Base-by-base conservation (phyloP, 192 early-diverging fungal species). In the Coemansia sp. region DNA sequence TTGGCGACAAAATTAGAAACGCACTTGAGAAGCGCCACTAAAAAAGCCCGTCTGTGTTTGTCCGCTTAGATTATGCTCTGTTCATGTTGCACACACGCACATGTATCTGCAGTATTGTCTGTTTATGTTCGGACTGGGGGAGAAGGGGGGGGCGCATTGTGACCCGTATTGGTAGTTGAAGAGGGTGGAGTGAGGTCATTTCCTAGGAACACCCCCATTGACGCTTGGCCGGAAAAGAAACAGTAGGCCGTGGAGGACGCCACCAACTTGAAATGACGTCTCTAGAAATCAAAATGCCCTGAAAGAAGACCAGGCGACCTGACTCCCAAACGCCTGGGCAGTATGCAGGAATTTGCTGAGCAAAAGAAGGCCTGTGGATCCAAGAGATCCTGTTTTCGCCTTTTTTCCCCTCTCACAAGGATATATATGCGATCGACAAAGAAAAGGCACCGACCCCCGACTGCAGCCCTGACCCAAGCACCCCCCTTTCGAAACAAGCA, bases 81-180 rank as follows among this genome's bases (percentile, higher is more conserved):
- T 53, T 53, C 51, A 53, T 29, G 24, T 53, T 24, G 51, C 51
- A 32, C 29, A 55, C 24, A 31, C 55, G 29, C 55, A 58, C 55
- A 58, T 32, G 29, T 31, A 58, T 58, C 55, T 31, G 55, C 27
- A 58, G 55, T 17, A 58, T 58, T 58, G 55, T 58, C 51, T 53
- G 51, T 53, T 31, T 58, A 31, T 58, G 55, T 31, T 58, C 55
- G 55, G 15, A 5, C 29, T 17, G n/a, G 46, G 46, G n/a, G 45
- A 9, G 46, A 7, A 31, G 15, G 15, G 29, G n/a, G 53, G 2
- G 55, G 55, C 29, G 55, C 55, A 58, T 31, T 58, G 55, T 58
- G 55, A 15, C 55, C 15, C 55, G 29, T 17, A 58, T 32, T 32
- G 29, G 31, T 13, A 48, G 46, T 20, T 19, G 20, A 19, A 48